Conservation (phyloP, 2,329 filamentous ascomycete genomes). For the Lachnum nothofagi region DNA sequence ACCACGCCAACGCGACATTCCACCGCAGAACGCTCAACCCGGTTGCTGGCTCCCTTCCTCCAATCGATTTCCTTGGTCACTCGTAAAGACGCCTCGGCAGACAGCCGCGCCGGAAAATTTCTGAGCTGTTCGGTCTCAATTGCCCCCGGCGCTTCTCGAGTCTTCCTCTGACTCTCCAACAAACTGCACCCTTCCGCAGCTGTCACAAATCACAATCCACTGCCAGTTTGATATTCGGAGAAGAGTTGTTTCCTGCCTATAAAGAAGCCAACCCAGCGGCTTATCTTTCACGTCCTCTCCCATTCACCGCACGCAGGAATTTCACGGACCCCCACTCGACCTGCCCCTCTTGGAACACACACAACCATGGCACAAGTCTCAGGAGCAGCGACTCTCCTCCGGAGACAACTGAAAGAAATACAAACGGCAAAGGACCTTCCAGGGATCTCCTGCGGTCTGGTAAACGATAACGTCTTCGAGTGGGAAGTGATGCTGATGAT, state of each 20-base stretch:
- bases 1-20: not conserved
- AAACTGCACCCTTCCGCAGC: not conserved
- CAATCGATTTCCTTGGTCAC: not conserved
- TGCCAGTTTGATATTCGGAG: not conserved
- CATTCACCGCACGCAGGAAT: not conserved
- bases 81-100: not conserved
- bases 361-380: constrained; percentile 18
- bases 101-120: not conserved
- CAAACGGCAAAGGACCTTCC: constrained; percentile 85
- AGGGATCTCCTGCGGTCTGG: constrained; percentile 87
- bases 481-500: constrained; percentile 99
- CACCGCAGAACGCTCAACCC: not conserved
- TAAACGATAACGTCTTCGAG: constrained; percentile 85
- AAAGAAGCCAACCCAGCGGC: not conserved
- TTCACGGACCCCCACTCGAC: not conserved
- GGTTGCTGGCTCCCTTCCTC: not conserved
- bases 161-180: not conserved
- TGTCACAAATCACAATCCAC: not conserved
- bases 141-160: not conserved
- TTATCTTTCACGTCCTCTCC: not conserved
- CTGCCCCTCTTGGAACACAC: not conserved
- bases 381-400: constrained; percentile 64
- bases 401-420: constrained; percentile 89
- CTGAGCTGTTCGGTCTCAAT: not conserved
- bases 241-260: not conserved